These are phyloP conservation scores for Paradendryphiella salina DNA, from an alignment of 2,329 filamentous ascomycete species.

Conservation along the genomic window DNA sequence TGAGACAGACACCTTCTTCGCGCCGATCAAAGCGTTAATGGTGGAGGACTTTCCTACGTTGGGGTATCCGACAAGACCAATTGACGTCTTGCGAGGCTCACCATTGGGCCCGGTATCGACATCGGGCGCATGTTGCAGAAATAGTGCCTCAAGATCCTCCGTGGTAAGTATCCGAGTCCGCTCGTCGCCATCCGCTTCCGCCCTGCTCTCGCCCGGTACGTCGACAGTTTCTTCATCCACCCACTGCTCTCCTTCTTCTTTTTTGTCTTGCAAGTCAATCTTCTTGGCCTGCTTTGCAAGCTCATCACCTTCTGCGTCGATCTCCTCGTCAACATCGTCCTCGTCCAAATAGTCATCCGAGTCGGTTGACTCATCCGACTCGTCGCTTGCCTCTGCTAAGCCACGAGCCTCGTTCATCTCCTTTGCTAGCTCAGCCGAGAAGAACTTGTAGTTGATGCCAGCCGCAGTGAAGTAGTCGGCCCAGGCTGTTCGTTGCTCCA, in stretches of 20 bases:
- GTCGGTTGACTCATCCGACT: constrained; percentile 20
- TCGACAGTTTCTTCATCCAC: constrained; percentile 47
- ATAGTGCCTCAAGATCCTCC: constrained; percentile 87
- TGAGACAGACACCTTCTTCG: constrained; percentile 98
- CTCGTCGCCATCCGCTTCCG: constrained; percentile 48
- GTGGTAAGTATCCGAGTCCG: constrained; percentile 79
- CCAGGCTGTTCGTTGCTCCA: constrained; percentile 79
- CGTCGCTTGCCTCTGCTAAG: constrained; percentile 56
- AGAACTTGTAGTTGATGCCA: constrained; percentile 90
- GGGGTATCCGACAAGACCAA: constrained; percentile 94
- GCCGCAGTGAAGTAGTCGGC: constrained; percentile 80
- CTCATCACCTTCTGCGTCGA: constrained; percentile 55
- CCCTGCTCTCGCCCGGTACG: constrained; percentile 42
- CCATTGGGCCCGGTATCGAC: constrained; percentile 55
- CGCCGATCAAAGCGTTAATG: constrained; percentile 97
- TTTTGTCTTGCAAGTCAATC: constrained; percentile 51
- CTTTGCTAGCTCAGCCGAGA: constrained; percentile 90
- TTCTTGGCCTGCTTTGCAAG: constrained; percentile 51
- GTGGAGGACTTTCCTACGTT: constrained; percentile 99
- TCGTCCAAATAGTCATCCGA: constrained; percentile 46
- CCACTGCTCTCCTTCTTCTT: constrained; percentile 48
- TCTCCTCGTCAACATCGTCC: constrained; percentile 50
- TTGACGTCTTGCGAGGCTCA: constrained; percentile 71
- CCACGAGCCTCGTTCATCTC: constrained; percentile 78
- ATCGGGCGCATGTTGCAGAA: constrained; percentile 73